phyloP scores from a whole-genome alignment of 495 filamentous ascomycete species.

The Sporormia fimetaria region DNA sequence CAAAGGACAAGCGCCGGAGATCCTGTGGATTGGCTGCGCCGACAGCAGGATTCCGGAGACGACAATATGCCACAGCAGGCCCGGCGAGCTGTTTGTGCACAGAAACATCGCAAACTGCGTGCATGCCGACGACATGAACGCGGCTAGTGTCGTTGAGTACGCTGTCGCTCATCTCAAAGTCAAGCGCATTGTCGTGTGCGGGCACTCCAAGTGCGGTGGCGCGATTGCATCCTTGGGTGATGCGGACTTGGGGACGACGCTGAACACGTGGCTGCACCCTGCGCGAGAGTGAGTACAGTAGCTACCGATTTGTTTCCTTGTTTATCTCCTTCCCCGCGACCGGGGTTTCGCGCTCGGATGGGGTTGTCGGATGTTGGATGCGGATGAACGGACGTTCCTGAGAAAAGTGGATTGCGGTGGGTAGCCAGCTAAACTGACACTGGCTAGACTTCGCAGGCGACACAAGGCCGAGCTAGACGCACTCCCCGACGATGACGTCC shows the following conservation, averaged over 20 bases:
- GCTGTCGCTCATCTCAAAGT: conserved; percentile 65
- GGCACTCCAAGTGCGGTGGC: conserved; percentile 74
- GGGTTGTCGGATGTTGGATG: neutral
- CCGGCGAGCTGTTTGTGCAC: conserved; percentile 86
- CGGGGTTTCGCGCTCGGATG: neutral
- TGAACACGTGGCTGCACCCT: conserved; percentile 74
- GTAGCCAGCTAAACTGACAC: conserved; percentile 4
- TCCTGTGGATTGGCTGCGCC: conserved; percentile 89
- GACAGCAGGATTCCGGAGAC: conserved; percentile 85
- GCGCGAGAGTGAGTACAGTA: conserved; percentile 14
- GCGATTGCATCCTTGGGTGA: conserved; percentile 58
- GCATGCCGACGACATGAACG: conserved; percentile 63
- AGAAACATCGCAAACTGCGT: conserved; percentile 92
- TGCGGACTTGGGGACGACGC: conserved; percentile 54
- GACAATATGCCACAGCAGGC: conserved; percentile 64
- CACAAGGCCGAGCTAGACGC: conserved; percentile 24
- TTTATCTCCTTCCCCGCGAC: neutral
- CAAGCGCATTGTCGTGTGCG: conserved; percentile 73
- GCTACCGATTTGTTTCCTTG: neutral
- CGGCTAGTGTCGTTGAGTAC: conserved; percentile 70
- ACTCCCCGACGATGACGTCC: conserved; percentile 23
- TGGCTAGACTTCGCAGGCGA: conserved; percentile 15
- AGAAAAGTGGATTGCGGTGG: no score
- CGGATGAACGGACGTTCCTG: neutral
- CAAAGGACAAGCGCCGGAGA: conserved; percentile 57